Conservation (phyloP, 345 rosid genomes). For the Gossypium mustelinum region DNA sequence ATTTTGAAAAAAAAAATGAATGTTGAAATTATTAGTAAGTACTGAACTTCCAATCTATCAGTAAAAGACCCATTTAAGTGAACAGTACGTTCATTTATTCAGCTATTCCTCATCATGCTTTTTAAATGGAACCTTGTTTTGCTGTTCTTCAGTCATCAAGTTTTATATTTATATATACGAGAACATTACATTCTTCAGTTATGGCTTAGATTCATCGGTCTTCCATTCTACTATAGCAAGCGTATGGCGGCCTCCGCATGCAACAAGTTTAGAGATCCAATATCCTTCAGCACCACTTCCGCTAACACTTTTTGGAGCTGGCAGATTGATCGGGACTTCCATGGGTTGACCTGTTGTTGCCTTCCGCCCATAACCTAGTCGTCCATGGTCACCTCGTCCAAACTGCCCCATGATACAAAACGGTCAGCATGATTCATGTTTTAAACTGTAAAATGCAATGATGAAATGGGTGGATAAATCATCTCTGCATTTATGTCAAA, state of each 20-base stretch:
- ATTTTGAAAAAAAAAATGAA: too few species aligned
- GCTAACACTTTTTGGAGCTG: slow-evolving; percentile 36
- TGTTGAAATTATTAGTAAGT: too few species aligned
- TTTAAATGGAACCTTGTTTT: not conserved
- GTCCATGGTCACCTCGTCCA: slow-evolving; percentile 97
- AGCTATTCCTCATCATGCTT: not conserved
- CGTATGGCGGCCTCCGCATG: slow-evolving; percentile 95
- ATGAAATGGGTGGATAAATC: not conserved
- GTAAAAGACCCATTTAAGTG: not conserved
- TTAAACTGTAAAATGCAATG: not conserved
- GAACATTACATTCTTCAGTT: not conserved
- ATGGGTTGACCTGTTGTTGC: slow-evolving; percentile 85
- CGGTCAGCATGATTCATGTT: not conserved
- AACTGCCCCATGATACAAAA: slow-evolving; percentile 48
- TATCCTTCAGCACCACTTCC: slow-evolving; percentile 38
- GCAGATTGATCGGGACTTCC: slow-evolving; percentile 70
- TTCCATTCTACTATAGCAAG: slow-evolving; percentile 81
- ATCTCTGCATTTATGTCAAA: too few species aligned
- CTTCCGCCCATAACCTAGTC: slow-evolving; percentile 90
- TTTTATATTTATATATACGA: not conserved
- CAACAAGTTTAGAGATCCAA: slow-evolving; percentile 77
- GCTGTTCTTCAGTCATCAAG: not conserved
- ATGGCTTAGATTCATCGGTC: slow-evolving; percentile 9
- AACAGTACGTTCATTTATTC: not conserved
- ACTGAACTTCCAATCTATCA: not conserved